These are phyloP conservation scores for Mycena chlorophos DNA, from an alignment of 768 basidiomycete species.

Conservation along the genomic window DNA sequence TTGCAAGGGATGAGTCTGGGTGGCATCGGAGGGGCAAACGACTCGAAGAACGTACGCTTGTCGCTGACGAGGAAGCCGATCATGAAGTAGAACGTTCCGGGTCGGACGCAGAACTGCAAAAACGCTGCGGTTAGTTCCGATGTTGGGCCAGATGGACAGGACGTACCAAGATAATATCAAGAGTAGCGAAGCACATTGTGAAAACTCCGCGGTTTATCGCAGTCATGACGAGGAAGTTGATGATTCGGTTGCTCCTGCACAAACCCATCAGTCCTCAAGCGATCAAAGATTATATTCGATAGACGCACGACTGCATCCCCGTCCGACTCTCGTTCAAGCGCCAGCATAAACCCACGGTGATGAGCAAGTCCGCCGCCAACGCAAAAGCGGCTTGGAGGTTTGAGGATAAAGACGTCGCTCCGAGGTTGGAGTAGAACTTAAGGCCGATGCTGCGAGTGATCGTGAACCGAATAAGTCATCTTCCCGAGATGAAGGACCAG, in stretches of 20 bases:
- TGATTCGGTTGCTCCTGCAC: constrained; percentile 1
- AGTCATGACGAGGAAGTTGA: constrained; percentile 7
- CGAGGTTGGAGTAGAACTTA: background rate
- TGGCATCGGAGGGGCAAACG: background rate
- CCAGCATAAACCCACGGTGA: constrained; percentile 4
- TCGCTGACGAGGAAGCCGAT: background rate
- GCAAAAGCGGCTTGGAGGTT: too few species aligned
- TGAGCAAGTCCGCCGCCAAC: too few species aligned
- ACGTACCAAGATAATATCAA: constrained; percentile 3
- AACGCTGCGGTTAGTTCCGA: background rate
- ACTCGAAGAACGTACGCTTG: background rate
- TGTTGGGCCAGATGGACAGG: too few species aligned
- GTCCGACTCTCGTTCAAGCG: background rate
- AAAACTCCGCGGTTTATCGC: constrained; percentile 6
- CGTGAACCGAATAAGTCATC: too few species aligned
- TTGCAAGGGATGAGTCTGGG: background rate
- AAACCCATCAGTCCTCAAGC: background rate
- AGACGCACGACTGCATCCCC: constrained; percentile 7
- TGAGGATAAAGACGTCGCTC: background rate
- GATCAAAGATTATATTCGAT: background rate
- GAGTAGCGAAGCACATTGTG: constrained; percentile 1
- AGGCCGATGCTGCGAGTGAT: background rate
- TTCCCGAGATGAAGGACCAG: too few species aligned
- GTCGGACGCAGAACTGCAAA: background rate
- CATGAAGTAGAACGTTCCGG: constrained; percentile 9